phyloP scores from a whole-genome alignment of 257 asterid genomes.

The Petrea volubilis region DNA sequence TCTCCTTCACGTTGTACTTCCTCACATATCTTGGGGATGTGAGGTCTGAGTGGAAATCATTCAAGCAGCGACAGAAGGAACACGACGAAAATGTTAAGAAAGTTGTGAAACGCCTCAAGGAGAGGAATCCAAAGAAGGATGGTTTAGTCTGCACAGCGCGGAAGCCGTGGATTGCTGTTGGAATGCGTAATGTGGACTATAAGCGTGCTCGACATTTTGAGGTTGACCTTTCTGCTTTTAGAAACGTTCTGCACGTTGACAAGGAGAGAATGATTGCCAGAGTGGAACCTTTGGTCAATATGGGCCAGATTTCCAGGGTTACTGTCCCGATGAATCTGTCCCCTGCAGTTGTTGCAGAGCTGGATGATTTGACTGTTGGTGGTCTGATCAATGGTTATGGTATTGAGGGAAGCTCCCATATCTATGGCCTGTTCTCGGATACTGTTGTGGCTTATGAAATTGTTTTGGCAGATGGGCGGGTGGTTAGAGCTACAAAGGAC shows the following conservation, averaged over 20 bases:
- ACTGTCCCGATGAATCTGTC: constrained; percentile 88
- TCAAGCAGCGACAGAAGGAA: constrained; percentile 57
- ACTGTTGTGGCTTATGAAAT: constrained; percentile 94
- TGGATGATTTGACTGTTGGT: constrained; percentile 94
- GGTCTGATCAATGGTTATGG: constrained; percentile 96
- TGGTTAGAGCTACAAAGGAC: constrained; percentile 93
- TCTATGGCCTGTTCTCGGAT: constrained; percentile 86
- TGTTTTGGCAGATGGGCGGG: constrained; percentile 74
- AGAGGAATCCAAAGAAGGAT: constrained; percentile 50
- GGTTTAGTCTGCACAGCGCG: constrained; percentile 93
- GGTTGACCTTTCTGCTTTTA: constrained; percentile 87
- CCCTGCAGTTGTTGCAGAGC: constrained; percentile 95
- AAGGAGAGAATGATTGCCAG: constrained; percentile 77
- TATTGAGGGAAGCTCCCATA: constrained; percentile 94
- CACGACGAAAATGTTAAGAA: constrained; percentile 49
- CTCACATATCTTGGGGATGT: constrained; percentile 78
- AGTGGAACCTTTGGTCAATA: constrained; percentile 93
- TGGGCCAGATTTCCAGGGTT: constrained; percentile 88
- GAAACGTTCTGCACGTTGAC: constrained; percentile 74
- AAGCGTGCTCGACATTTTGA: constrained; percentile 93
- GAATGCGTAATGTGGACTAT: constrained; percentile 95
- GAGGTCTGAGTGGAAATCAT: constrained; percentile 71
- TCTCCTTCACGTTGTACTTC: constrained; percentile 77
- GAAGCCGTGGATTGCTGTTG: constrained; percentile 77
- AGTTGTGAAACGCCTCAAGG: constrained; percentile 49